These are phyloP conservation scores for Quercus mongolica DNA, from an alignment of 306 rosid genomes.

Conservation along the genomic window DNA sequence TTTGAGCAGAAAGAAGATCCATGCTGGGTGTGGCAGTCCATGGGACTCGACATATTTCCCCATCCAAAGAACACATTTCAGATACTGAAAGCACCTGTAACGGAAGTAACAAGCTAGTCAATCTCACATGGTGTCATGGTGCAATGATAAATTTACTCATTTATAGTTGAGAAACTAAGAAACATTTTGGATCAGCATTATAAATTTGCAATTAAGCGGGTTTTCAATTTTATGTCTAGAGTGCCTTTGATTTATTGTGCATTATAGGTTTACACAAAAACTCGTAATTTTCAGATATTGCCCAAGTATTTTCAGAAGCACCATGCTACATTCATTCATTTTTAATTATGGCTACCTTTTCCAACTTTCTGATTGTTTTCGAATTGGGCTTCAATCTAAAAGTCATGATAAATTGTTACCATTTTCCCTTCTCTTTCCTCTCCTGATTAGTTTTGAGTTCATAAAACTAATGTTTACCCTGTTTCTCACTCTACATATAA, in stretches of 20 bases:
- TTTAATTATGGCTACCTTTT: neutral
- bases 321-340: neutral
- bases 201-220: neutral
- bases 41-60: conserved; percentile 52
- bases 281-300: neutral
- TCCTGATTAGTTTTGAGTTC: neutral
- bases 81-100: conserved; percentile 70
- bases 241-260: neutral
- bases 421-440: neutral
- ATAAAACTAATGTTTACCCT: neutral
- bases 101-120: conserved; percentile 24
- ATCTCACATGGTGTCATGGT: conserved; percentile 9
- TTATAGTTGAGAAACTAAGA: neutral
- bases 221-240: neutral
- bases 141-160: neutral
- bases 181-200: neutral
- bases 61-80: conserved; percentile 67
- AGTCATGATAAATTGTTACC: neutral
- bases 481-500: neutral
- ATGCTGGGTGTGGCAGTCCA: conserved; percentile 81
- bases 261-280: neutral
- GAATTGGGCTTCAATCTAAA: neutral
- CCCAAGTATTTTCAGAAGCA: neutral
- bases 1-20: conserved; percentile 73
- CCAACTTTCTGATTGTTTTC: neutral